These are phyloP conservation scores for Cystofilobasidium bisporidii DNA, from an alignment of 768 basidiomycete genomes.

Conservation along the genomic window DNA sequence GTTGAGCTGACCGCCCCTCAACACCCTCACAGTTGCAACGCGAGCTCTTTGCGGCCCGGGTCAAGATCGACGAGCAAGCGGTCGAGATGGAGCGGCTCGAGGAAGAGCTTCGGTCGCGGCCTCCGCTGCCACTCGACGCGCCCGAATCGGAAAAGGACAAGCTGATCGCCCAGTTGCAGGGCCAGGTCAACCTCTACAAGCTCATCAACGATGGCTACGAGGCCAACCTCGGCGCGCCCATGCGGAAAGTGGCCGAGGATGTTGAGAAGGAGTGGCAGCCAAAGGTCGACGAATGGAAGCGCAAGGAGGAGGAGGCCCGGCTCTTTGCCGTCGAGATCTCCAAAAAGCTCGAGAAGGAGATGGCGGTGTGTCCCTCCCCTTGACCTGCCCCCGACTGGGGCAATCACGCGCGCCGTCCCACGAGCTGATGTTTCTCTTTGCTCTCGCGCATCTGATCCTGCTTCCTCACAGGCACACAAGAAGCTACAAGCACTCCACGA, in stretches of 20 bases:
- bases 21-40: slow-evolving; percentile 61
- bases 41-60: slow-evolving; percentile 67
- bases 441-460: too few relatives aligned
- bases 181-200: slow-evolving; percentile 12
- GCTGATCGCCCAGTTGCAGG: slow-evolving; percentile 26
- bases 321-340: slow-evolving; percentile 22
- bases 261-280: slow-evolving; percentile 24
- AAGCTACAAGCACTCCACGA: background rate
- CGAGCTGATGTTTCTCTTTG: background rate
- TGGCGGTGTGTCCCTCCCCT: slow-evolving; percentile 11
- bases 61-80: slow-evolving; percentile 68
- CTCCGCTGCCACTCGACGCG: slow-evolving; percentile 55
- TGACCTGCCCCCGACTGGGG: too few relatives aligned
- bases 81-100: slow-evolving; percentile 77
- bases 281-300: slow-evolving; percentile 20
- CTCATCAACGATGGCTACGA: slow-evolving; percentile 27
- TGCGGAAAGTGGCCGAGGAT: slow-evolving; percentile 26
- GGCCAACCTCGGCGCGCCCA: slow-evolving; percentile 20
- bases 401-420: background rate
- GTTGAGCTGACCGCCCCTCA: too few relatives aligned
- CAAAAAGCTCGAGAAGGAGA: slow-evolving; percentile 22
- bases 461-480: slow-evolving; percentile 3
- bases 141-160: slow-evolving; percentile 65
- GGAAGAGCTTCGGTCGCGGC: slow-evolving; percentile 56
- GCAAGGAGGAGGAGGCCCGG: slow-evolving; percentile 19